phyloP scores from a whole-genome alignment of 164 flowering plant genomes.

The Malania oleifera region DNA sequence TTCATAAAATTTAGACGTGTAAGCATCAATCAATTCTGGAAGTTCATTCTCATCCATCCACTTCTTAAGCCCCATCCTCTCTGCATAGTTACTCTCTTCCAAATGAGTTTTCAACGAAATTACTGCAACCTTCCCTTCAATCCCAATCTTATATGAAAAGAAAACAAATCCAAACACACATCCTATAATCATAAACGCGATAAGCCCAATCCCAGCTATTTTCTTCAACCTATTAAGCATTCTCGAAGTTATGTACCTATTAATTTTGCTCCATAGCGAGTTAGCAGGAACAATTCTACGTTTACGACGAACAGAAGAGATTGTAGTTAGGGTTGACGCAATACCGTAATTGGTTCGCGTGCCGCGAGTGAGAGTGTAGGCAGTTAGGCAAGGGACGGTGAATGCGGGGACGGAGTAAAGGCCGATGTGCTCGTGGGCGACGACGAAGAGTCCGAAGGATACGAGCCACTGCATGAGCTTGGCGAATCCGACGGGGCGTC shows the following conservation, averaged over 20 bases:
- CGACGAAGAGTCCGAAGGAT: constrained; percentile 7
- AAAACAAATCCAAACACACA: constrained; percentile 4
- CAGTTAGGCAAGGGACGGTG: too few species aligned
- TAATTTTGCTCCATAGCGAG: background rate
- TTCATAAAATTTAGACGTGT: background rate
- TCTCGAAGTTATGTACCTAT: background rate
- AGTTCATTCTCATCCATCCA: constrained; percentile 9
- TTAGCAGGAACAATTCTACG: too few species aligned
- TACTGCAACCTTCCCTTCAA: constrained; percentile 8
- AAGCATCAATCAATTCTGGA: constrained; percentile 8
- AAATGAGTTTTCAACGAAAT: constrained; percentile 3
- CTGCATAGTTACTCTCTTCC: constrained; percentile 10
- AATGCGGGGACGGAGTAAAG: background rate
- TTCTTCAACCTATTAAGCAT: constrained; percentile 1
- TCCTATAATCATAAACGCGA: constrained; percentile 2
- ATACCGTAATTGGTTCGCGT: background rate
- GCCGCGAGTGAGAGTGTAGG: background rate
- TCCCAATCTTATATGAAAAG: constrained; percentile 10
- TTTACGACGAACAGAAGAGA: background rate
- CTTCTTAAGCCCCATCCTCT: constrained; percentile 3
- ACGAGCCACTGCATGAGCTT: constrained; percentile 9
- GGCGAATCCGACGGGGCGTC: background rate
- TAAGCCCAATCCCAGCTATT: background rate
- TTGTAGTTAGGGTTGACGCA: background rate
- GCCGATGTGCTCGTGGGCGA: constrained; percentile 2